Conservation (phyloP, 805 yeast species). For the Starmerella floris region DNA sequence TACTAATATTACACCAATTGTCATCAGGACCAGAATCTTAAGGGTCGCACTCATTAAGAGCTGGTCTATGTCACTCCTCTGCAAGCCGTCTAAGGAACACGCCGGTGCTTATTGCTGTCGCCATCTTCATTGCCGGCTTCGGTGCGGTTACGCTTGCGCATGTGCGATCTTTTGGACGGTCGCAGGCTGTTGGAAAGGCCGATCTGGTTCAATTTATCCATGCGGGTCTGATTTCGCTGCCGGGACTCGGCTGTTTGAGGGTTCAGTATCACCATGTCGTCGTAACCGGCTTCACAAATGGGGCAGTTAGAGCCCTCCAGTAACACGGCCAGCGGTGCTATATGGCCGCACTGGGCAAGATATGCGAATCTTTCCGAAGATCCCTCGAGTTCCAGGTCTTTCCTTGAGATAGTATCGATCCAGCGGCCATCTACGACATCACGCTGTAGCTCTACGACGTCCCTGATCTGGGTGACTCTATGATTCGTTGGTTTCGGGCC, state of each 20-base stretch:
- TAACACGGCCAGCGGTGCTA: conserved; percentile 17
- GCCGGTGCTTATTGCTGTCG: neutral
- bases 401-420: conserved; percentile 32
- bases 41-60: no score
- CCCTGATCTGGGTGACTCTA: conserved; percentile 30
- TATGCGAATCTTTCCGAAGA: conserved; percentile 32
- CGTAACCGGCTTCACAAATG: conserved; percentile 28
- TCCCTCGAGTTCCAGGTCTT: conserved; percentile 26
- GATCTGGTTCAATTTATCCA: conserved; percentile 17
- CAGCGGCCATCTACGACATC: conserved; percentile 21
- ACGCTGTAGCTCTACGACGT: conserved; percentile 35
- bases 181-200: conserved; percentile 31
- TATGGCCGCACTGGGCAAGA: conserved; percentile 31
- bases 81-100: no score
- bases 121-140: neutral
- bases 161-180: conserved; percentile 2
- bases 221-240: conserved; percentile 21
- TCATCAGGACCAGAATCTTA: no score
- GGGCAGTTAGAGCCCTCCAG: conserved; percentile 20
- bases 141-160: neutral
- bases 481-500: neutral
- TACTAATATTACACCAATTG: neutral
- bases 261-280: conserved; percentile 29
- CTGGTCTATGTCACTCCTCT: no score
- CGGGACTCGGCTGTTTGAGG: conserved; percentile 26